Base-by-base conservation (phyloP, 306 rosid genomes). In the Gastrolobium bilobum region DNA sequence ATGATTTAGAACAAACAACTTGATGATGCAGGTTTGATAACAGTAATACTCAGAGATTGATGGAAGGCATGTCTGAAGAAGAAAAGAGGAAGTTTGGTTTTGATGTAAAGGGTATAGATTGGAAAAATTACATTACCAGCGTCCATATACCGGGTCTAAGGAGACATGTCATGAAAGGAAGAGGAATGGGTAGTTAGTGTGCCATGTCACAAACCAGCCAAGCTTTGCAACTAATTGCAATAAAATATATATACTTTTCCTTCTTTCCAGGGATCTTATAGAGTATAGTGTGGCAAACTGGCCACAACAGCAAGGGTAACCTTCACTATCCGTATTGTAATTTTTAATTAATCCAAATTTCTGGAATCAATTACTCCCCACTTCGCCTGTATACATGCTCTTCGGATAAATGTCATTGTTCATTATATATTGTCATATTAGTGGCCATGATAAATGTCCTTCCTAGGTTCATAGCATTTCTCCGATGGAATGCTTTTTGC, bases 111-210 rank as follows among this genome's bases (percentile, higher is more conserved):
- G 77, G 82, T 76, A 86, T 91, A 66, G 88, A 91, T 81, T 90
- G 97, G 97, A 68, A 66, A 47, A 86, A 88, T 72, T 91, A 91
- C 30, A 89, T 91, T 39, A 88, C 85, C 9, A 90, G 84, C 69
- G 92, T 90, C 5, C 94, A 91, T 37, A 87, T 91, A 68, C 97
- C 91, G 5, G 97, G 94, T 40, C 84, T 91, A 9, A 86, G 86
- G 76, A 85, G 83, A 84, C 92, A 91, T 60, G 97, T 91, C 73
- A 80, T 90, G 91, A 91, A 90, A 73, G 90, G 94, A 69, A 87
- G 92, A 81, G 88, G 86, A 58, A 83, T 83, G 73, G 52, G 73
- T 73, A 67, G 81, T 72, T 79, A 51, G 35, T 26, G 11, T 56
- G 46, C 11, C 15, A 3, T 58, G 46, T 66, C 20, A 35, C 14